A percentile compares a stretch with the other conserved stretches of the same genome.
These are phyloP conservation scores for Aureobasidium sp. DNA, from an alignment of 2,329 filamentous ascomycete species.

Conservation along the genomic window DNA sequence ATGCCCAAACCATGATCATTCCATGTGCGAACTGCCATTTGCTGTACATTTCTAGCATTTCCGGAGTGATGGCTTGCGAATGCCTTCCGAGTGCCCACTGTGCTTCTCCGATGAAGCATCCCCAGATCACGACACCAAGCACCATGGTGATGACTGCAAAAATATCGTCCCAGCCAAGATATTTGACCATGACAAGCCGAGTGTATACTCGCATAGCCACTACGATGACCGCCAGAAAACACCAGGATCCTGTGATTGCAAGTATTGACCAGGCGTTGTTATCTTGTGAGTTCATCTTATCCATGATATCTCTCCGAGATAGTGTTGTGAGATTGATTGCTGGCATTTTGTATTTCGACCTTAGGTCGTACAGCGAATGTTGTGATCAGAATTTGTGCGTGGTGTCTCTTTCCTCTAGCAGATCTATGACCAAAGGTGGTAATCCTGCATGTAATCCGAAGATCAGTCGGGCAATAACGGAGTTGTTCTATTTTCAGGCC, in stretches of 20 bases:
- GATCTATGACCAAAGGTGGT: neutral
- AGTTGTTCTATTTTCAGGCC: neutral
- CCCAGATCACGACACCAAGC: slow-evolving; percentile 26
- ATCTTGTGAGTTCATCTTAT: slow-evolving; percentile 4
- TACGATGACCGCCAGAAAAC: slow-evolving; percentile 16
- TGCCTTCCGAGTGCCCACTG: slow-evolving; percentile 44
- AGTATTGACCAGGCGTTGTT: slow-evolving; percentile 17
- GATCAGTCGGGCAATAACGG: no score
- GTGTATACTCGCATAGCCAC: slow-evolving; percentile 26
- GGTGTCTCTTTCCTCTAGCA: no score
- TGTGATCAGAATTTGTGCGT: neutral
- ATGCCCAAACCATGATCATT: slow-evolving; percentile 40
- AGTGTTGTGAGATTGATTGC: neutral
- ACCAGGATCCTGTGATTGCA: slow-evolving; percentile 17
- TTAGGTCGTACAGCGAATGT: neutral
- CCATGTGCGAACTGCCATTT: slow-evolving; percentile 42
- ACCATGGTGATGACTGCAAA: slow-evolving; percentile 38
- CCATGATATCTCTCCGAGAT: neutral
- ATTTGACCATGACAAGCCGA: slow-evolving; percentile 40
- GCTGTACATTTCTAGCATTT: slow-evolving; percentile 31
- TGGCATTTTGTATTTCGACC: slow-evolving; percentile 2
- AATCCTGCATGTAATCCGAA: neutral
- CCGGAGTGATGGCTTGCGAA: slow-evolving; percentile 21
- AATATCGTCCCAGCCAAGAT: slow-evolving; percentile 45
- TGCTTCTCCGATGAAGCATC: slow-evolving; percentile 40